Evolutionary conservation across 2,329 filamentous ascomycete genomes (phyloP).

Genomic region (Venturia aucupariae): DNA sequence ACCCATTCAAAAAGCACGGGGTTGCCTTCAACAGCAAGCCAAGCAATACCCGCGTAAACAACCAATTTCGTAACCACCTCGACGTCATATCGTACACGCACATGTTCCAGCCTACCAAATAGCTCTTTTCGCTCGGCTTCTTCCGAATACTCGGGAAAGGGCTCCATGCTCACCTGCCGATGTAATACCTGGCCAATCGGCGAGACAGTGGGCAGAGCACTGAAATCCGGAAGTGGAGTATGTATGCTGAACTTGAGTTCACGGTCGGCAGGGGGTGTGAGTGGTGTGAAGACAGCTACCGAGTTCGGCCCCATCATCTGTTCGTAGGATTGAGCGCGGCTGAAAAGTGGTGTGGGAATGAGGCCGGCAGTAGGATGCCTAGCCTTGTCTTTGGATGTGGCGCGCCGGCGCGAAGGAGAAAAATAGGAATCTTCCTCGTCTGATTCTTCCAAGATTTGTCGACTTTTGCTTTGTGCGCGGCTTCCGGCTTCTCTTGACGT

Average conservation of each 20-base stretch:
- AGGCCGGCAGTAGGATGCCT: neutral
- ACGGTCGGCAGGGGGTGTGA: slow-evolving; percentile 13
- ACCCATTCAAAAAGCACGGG: slow-evolving; percentile 62
- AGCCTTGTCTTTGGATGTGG: slow-evolving; percentile 1
- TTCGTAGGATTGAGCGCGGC: neutral
- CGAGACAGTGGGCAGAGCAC: neutral
- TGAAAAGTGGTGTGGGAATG: neutral
- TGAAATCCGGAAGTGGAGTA: neutral
- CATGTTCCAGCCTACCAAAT: slow-evolving; percentile 74
- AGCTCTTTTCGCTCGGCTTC: slow-evolving; percentile 50
- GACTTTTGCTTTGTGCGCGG: slow-evolving; percentile 23
- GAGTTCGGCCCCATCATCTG: neutral
- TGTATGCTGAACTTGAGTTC: neutral
- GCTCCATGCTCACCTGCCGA: neutral
- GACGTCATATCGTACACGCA: slow-evolving; percentile 92
- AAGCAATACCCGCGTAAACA: slow-evolving; percentile 85
- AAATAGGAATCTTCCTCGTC: slow-evolving; percentile 25
- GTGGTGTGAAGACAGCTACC: slow-evolving; percentile 1
- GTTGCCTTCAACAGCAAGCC: slow-evolving; percentile 67
- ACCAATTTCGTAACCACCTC: slow-evolving; percentile 96
- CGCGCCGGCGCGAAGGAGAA: slow-evolving; percentile 20
- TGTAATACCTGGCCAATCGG: neutral
- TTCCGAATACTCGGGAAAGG: slow-evolving; percentile 4
- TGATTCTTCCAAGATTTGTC: slow-evolving; percentile 19
- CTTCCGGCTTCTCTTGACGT: slow-evolving; percentile 22